Conservation (phyloP, 129 eudicot genomes). For the Centrapalus pauciflorus region DNA sequence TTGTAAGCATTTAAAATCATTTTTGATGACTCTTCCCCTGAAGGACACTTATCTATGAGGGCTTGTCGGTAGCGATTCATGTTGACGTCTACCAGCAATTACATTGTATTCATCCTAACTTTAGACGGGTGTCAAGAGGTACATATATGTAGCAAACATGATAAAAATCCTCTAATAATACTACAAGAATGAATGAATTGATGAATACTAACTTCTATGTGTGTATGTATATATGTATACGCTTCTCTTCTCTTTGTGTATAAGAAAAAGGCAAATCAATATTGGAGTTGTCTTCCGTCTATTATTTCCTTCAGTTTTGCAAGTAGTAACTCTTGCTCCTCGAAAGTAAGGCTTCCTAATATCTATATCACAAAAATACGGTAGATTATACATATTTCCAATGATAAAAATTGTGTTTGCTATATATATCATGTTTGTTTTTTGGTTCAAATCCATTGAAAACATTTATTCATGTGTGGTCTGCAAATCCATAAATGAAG, state of each 20-base stretch:
- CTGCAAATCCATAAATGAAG: too few species aligned
- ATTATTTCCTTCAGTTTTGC: slow-evolving; percentile 51
- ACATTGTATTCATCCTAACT: slow-evolving; percentile 12
- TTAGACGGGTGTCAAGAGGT: not conserved
- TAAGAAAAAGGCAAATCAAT: not conserved
- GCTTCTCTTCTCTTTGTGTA: not conserved
- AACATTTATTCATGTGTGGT: too few species aligned
- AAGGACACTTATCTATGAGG: too few species aligned
- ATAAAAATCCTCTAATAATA: not conserved
- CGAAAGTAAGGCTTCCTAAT: slow-evolving; percentile 50
- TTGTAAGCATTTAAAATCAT: too few species aligned
- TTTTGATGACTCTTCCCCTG: too few species aligned
- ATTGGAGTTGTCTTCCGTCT: slow-evolving; percentile 31
- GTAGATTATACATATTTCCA: not conserved
- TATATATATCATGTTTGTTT: too few species aligned
- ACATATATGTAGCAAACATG: not conserved
- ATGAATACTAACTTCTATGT: not conserved
- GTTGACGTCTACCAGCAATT: slow-evolving; percentile 1
- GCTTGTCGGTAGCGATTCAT: too few species aligned
- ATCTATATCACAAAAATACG: slow-evolving; percentile 28
- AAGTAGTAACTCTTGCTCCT: slow-evolving; percentile 59
- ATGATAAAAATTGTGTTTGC: too few species aligned
- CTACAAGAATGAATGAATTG: slow-evolving; percentile 6
- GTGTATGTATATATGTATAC: too few species aligned
- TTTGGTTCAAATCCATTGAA: too few species aligned